phyloP scores from a whole-genome alignment of 2,329 filamentous ascomycete species.

The Scleromitrula shiraiana region DNA sequence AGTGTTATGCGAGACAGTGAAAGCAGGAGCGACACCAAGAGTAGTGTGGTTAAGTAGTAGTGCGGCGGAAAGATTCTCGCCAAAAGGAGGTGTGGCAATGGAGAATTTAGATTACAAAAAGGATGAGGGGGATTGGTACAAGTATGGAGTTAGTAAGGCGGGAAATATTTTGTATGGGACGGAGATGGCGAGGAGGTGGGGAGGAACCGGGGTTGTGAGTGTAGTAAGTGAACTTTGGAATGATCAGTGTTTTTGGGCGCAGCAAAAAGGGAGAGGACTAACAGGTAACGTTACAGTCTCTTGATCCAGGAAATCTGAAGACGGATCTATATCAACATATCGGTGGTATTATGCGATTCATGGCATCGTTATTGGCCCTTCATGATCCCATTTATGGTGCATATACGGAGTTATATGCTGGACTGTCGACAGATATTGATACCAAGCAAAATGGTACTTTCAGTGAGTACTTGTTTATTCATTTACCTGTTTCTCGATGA shows the following conservation, averaged over 20 bases:
- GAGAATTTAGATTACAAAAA: constrained; percentile 22
- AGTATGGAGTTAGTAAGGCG: constrained; percentile 24
- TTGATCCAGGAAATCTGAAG: constrained; percentile 27
- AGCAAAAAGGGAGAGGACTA: too few species aligned
- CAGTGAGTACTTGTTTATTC: constrained; percentile 19
- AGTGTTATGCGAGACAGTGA: constrained; percentile 27
- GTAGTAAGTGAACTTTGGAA: constrained; percentile 14
- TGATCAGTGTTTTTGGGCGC: constrained; percentile 22
- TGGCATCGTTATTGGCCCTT: constrained; percentile 4
- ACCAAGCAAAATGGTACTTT: constrained; percentile 22
- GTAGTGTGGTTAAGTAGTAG: constrained; percentile 31
- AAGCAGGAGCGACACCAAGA: constrained; percentile 8
- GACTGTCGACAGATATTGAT: constrained; percentile 23
- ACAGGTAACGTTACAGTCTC: too few species aligned
- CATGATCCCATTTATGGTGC: constrained; percentile 23
- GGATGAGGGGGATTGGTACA: constrained; percentile 12
- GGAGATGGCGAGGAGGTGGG: constrained; percentile 22
- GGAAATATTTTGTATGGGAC: constrained; percentile 21
- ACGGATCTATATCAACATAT: constrained; percentile 16
- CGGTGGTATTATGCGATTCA: too few species aligned
- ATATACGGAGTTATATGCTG: constrained; percentile 27
- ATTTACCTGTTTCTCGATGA: too few species aligned
- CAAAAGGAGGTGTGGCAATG: constrained; percentile 20
- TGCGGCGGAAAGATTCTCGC: constrained; percentile 20
- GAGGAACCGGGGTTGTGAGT: constrained; percentile 22